A percentile compares a stretch with the other conserved stretches of the same genome.
Evolutionary conservation across 352 stramenopile genomes (phyloP).

Genomic region (Thraustochytrium sp.): DNA sequence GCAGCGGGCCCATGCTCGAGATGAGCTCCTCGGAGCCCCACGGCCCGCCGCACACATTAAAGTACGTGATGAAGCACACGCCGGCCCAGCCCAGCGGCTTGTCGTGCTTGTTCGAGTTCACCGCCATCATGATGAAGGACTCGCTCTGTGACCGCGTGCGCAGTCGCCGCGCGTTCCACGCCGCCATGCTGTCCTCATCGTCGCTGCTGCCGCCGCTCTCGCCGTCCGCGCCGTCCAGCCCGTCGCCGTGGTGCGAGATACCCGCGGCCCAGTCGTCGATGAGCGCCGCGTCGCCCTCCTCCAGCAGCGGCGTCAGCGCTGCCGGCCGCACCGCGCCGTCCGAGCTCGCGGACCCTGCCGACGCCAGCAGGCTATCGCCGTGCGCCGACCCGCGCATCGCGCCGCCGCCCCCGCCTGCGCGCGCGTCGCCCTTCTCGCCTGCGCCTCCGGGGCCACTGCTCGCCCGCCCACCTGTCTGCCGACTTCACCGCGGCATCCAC

Average conservation of each 20-base stretch:
- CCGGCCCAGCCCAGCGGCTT: slow-evolving; percentile 11
- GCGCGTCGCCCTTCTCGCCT: no score
- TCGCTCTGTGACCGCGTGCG: slow-evolving; percentile 19
- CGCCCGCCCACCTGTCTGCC: no score
- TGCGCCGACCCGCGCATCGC: no score
- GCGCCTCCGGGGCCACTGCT: no score
- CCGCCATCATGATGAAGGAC: slow-evolving; percentile 22
- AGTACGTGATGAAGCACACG: slow-evolving; percentile 72
- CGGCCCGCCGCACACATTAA: slow-evolving; percentile 80
- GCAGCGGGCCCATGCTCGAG: slow-evolving; percentile 70
- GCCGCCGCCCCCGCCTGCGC: no score
- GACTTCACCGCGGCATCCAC: no score
- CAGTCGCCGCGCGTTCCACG: not conserved
- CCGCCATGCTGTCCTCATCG: not conserved
- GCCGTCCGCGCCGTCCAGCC: not conserved
- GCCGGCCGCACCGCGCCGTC: no score
- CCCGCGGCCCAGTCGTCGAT: not conserved
- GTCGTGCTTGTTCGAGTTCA: slow-evolving; percentile 13
- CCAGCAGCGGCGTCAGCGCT: not conserved
- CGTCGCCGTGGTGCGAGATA: not conserved
- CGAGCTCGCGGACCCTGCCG: no score
- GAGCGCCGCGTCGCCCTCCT: not conserved
- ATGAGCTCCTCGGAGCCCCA: slow-evolving; percentile 88
- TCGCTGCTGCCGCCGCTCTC: not conserved
- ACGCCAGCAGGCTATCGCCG: no score